These are phyloP conservation scores for Mucor mucedo DNA, from an alignment of 371 early-diverging fungal genomes.

Conservation along the genomic window DNA sequence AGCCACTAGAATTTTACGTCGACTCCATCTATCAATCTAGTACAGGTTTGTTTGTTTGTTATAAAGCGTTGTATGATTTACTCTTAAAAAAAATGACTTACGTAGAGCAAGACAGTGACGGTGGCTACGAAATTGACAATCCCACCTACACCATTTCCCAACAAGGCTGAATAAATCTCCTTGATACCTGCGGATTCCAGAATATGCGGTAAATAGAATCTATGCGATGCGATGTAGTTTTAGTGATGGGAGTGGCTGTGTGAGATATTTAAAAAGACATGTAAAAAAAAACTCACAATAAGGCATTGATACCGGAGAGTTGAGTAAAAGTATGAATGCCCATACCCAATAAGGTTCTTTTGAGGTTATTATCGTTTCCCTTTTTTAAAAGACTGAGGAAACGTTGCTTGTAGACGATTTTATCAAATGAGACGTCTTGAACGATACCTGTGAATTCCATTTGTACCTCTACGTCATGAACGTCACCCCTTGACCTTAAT, in stretches of 20 bases:
- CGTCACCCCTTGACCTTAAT: constrained; percentile 50
- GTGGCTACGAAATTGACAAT: constrained; percentile 69
- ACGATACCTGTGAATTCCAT: constrained; percentile 77
- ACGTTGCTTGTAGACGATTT: constrained; percentile 71
- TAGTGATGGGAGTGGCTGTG: too few species aligned
- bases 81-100: constrained; percentile 32
- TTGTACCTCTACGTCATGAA: constrained; percentile 27
- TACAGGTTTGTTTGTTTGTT: neutral
- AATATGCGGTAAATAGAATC: constrained; percentile 68
- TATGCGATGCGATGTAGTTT: constrained; percentile 6
- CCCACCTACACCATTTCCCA: constrained; percentile 72
- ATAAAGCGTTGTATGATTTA: neutral
- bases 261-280: neutral
- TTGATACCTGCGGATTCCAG: constrained; percentile 68
- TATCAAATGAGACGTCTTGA: constrained; percentile 73
- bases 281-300: constrained; percentile 54
- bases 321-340: constrained; percentile 77
- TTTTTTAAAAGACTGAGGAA: constrained; percentile 44
- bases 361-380: constrained; percentile 61
- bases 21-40: constrained; percentile 69
- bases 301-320: constrained; percentile 77
- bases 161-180: constrained; percentile 51
- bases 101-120: constrained; percentile 72
- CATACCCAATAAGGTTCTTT: constrained; percentile 71
- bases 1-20: constrained; percentile 54